These are phyloP conservation scores for Pichia norvegensis DNA, from an alignment of 1,139 yeast genomes.

Conservation along the genomic window DNA sequence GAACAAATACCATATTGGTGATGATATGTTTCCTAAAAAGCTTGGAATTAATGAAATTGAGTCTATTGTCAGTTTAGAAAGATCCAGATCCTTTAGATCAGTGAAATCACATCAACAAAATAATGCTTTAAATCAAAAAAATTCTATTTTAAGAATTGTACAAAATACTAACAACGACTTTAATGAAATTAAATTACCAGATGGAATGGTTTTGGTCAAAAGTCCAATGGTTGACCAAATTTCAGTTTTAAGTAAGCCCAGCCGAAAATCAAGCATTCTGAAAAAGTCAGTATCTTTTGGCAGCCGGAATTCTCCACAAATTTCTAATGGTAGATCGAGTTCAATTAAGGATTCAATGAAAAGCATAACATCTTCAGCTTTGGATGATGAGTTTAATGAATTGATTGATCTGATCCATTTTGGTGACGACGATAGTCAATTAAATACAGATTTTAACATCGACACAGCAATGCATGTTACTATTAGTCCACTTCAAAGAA, in stretches of 20 bases:
- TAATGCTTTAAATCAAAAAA: conserved; percentile 3
- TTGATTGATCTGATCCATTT: conserved; percentile 61
- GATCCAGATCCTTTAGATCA: conserved; percentile 56
- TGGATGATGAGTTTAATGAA: conserved; percentile 39
- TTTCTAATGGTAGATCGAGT: neutral
- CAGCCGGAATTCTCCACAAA: neutral
- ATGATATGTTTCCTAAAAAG: conserved; percentile 63
- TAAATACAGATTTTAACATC: conserved; percentile 20
- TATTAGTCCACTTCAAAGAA: conserved; percentile 11
- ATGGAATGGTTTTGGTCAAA: conserved; percentile 33
- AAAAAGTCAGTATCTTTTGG: conserved; percentile 8
- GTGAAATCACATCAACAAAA: conserved; percentile 26
- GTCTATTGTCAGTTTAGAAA: conserved; percentile 63
- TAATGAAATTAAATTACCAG: conserved; percentile 38
- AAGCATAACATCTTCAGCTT: neutral
- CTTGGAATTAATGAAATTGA: conserved; percentile 62
- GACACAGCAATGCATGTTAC: conserved; percentile 16
- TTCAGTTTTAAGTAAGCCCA: conserved; percentile 9
- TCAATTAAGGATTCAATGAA: neutral
- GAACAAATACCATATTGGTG: conserved; percentile 37
- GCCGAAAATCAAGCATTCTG: conserved; percentile 17
- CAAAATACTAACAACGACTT: conserved; percentile 15
- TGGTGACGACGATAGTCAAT: conserved; percentile 34
- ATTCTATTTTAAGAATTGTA: conserved; percentile 13
- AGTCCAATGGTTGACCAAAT: conserved; percentile 13